Evolutionary conservation across 75 land plant genomes (phyloP).

Genomic region (Picea sitchensis): DNA sequence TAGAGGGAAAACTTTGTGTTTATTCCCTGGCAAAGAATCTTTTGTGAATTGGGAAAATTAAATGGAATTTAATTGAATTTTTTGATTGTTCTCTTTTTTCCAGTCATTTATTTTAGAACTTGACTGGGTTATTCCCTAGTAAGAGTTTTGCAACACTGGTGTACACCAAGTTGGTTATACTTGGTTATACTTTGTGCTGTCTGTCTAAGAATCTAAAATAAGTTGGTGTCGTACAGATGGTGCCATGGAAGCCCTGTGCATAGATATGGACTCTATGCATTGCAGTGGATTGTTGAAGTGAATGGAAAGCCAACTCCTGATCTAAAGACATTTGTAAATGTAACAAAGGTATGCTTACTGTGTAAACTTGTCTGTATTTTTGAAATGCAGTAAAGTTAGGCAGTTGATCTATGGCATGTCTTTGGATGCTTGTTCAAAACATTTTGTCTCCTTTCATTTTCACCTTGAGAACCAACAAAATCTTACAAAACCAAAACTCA

Average conservation of each 20-base stretch:
- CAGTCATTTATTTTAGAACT: not conserved
- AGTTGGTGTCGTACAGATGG: slow-evolving; percentile 48
- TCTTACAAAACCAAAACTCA: not conserved
- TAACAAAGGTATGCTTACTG: slow-evolving; percentile 54
- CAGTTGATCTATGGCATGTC: not conserved
- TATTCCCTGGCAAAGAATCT: too few relatives aligned
- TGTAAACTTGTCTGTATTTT: not conserved
- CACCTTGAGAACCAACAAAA: not conserved
- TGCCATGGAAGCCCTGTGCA: slow-evolving; percentile 96
- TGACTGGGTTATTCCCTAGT: slow-evolving; percentile 1
- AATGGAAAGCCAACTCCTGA: slow-evolving; percentile 86
- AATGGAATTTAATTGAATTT: too few relatives aligned
- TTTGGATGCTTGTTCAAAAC: not conserved
- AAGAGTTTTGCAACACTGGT: too few relatives aligned
- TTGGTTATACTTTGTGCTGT: not conserved
- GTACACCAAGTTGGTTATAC: too few relatives aligned
- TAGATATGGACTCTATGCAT: slow-evolving; percentile 89
- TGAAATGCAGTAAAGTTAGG: not conserved
- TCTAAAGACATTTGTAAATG: slow-evolving; percentile 66
- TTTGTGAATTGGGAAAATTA: too few relatives aligned
- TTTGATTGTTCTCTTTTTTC: too few relatives aligned
- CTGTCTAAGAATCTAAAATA: not conserved
- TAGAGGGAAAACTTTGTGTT: too few relatives aligned
- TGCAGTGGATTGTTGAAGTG: slow-evolving; percentile 95
- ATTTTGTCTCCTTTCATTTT: not conserved